Base-by-base conservation (phyloP, 352 stramenopile species). In the Phytophthora hibernalis region DNA sequence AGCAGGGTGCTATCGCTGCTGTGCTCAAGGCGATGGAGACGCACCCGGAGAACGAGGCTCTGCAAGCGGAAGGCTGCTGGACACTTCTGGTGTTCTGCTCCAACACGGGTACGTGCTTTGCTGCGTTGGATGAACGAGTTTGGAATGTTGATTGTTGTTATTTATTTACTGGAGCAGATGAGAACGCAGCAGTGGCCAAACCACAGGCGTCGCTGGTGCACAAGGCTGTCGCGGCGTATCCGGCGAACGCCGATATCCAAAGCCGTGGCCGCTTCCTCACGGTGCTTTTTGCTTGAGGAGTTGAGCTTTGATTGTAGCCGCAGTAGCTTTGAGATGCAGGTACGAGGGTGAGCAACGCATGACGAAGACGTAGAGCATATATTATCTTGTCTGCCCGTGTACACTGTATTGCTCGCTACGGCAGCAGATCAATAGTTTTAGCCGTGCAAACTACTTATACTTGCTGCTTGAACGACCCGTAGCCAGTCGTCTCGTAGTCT, bases 81-180 rank as follows among this genome's bases (percentile, higher is more conserved):
- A 82, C 85, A 1, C 71, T 94, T 35, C 70, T 94, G 10, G 85
- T 94, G 47, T 94, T 90, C 54, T 94, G 85, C 73, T 83, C 85
- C 12, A 94, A 94, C 58, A 83, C 89, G 54, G 82, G 83, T 88
- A 60, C 24, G 70, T 47, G 2, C 50, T 26, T 8, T 7, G 18
- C 24, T 24, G 43, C 5, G 47, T 15, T 57, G 16, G 5, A 13
- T 56, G 21, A 30, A 24, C 20, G 6, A 21, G 35, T 18, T n/a
- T 56, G 21, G 45, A n/a, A 53, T 18, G 12, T 22, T 42, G 18
- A n/a, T 52, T 28, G 18, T 37, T 54, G 51, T 31, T 2, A 2
- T 10, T 11, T n/a, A n/a, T n/a, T 56, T 68, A 40, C 37, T 43
- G 37, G 50, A 24, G 15, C 38, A 92, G 84, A 90, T 13, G 81